phyloP scores from a whole-genome alignment of 257 asterid genomes.

The Echites panduratus region DNA sequence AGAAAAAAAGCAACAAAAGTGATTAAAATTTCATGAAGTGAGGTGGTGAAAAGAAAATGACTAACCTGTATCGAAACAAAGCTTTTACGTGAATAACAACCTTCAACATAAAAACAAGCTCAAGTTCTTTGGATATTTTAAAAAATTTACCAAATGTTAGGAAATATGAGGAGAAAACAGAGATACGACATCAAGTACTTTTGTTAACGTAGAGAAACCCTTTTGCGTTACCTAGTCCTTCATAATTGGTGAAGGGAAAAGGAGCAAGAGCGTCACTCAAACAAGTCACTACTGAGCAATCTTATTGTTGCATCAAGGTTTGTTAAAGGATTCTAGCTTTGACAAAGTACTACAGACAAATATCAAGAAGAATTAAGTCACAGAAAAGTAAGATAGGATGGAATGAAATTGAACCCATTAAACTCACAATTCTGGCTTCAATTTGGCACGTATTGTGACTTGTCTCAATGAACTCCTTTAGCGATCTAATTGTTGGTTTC shows the following conservation, averaged over 20 bases:
- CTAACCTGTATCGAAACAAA: slow-evolving; percentile 92
- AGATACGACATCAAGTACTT: neutral
- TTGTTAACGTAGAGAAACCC: neutral
- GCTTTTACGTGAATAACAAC: slow-evolving; percentile 83
- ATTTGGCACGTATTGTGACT: no score
- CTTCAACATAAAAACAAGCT: slow-evolving; percentile 45
- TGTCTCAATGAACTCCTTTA: no score
- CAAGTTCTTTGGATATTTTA: neutral
- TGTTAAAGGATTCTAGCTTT: no score
- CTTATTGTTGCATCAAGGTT: slow-evolving; percentile 1
- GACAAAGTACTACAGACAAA: neutral
- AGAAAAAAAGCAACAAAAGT: neutral
- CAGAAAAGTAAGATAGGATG: neutral
- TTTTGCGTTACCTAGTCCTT: no score
- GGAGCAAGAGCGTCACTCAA: neutral
- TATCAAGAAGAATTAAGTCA: slow-evolving; percentile 1
- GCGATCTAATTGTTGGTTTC: no score
- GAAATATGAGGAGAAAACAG: neutral
- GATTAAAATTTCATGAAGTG: no score
- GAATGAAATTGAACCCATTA: slow-evolving; percentile 22
- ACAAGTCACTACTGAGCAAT: neutral
- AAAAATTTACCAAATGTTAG: neutral
- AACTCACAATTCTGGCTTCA: no score
- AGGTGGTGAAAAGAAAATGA: slow-evolving; percentile 17
- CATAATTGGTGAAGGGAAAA: no score